phyloP scores from a whole-genome alignment of 768 basidiomycete genomes.

The Tylopilus cervinicoccineus region DNA sequence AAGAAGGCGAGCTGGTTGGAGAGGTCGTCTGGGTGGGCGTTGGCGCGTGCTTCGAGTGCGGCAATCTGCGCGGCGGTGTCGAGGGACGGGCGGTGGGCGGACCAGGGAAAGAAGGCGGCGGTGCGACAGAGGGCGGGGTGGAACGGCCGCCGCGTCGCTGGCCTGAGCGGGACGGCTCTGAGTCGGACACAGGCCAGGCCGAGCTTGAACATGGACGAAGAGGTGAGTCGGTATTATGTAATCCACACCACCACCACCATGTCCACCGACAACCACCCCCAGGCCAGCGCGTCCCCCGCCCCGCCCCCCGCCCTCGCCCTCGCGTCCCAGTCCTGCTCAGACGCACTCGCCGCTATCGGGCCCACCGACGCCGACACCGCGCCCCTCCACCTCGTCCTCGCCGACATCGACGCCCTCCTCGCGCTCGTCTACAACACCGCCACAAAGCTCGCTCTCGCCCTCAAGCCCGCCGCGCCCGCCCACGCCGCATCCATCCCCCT shows the following conservation, averaged over 20 bases:
- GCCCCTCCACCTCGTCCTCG: slow-evolving; percentile 38
- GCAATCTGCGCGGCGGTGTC: slow-evolving; percentile 65
- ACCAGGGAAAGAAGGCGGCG: slow-evolving; percentile 31
- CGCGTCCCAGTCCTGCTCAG: slow-evolving; percentile 18
- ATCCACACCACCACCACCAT: not conserved
- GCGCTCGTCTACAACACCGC: slow-evolving; percentile 51
- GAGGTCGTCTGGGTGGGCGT: slow-evolving; percentile 66
- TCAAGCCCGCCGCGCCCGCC: slow-evolving; percentile 55
- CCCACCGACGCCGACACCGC: not conserved
- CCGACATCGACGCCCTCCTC: slow-evolving; percentile 56
- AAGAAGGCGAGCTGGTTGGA: slow-evolving; percentile 67
- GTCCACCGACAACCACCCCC: not conserved
- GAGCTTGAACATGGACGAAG: slow-evolving; percentile 5
- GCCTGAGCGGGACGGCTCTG: not conserved
- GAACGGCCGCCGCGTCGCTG: not conserved
- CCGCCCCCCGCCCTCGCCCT: slow-evolving; percentile 6
- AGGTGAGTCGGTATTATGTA: not conserved
- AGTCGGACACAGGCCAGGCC: not conserved
- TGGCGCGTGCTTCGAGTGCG: slow-evolving; percentile 73
- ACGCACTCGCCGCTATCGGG: slow-evolving; percentile 12
- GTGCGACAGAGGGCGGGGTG: slow-evolving; percentile 14
- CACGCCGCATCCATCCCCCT: slow-evolving; percentile 48
- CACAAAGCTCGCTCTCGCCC: slow-evolving; percentile 59
- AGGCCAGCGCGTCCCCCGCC: not conserved
- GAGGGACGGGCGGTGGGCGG: slow-evolving; percentile 47